Base-by-base conservation (phyloP, 176 grass and related monocot genomes). In the Secale cereale region DNA sequence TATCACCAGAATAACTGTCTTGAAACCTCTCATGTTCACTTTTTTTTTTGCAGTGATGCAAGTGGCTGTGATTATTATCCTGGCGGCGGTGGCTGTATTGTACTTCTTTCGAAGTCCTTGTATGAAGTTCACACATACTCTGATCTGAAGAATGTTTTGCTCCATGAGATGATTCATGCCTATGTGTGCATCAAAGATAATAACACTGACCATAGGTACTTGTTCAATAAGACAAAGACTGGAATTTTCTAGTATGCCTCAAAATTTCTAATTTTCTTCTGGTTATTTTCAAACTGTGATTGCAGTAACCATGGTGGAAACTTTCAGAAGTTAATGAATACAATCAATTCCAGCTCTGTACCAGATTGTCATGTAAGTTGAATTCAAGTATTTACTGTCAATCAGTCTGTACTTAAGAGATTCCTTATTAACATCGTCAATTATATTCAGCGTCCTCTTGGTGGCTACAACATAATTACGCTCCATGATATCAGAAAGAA, bases 141-240 rank as follows among this genome's bases (percentile, higher is more conserved):
- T 27, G 82, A 88, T 84, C 66, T 95, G 65, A 92, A 95, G 79
- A 95, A 92, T 86, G 48, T 64, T 86, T 81, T 95, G 81, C 88
- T 95, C 66, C 93, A 95, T 86, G 93, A 95, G 83, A 95, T 95
- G 93, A 95, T 95, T 76, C 93, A 95, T 40, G 90, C 93, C 7
- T 88, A 90, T 65, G 83, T 92, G 78, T 95, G 93, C 76, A 78
- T 92, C 74, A 80, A 86, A 76, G 56, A 90, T 16, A 82, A 73
- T 27, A 92, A 88, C 8, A 64, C 20, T 62, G 45, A 88, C 71
- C 90, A 90, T 85, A 82, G 86, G 93, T 92, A 82, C 43, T 65
- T 82, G 16, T 77, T 68, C 26, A 69, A 76, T 50, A 50, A 22
- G 19, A 22, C 36, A 10, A 39, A 7, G 33, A 50, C 71, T 78